Evolutionary conservation across 2,329 filamentous ascomycete species (phyloP).

Genomic region (Fusarium sp.): DNA sequence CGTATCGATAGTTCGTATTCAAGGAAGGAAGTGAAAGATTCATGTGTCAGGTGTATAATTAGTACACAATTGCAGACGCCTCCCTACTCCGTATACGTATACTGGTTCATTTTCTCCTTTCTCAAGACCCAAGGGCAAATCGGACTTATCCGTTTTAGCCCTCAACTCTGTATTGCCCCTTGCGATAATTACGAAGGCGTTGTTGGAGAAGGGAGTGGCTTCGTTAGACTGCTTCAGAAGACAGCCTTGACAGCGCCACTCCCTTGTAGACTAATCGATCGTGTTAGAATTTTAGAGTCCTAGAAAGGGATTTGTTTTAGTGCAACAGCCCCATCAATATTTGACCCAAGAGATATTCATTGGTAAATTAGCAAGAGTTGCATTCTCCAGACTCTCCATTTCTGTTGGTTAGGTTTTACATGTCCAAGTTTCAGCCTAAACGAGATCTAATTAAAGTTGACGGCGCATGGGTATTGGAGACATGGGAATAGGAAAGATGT

Average conservation of each 20-base stretch:
- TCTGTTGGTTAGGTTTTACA: slow-evolving; percentile 8
- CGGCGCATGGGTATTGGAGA: neutral
- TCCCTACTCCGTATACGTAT: too few species aligned
- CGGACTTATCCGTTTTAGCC: neutral
- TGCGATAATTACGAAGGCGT: slow-evolving; percentile 1
- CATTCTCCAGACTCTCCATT: slow-evolving; percentile 1
- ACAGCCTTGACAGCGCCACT: neutral
- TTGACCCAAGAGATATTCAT: slow-evolving; percentile 34
- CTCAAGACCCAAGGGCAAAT: neutral
- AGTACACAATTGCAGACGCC: neutral
- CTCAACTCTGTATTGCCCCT: neutral
- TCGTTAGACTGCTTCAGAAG: slow-evolving; percentile 6
- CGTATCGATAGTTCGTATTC: slow-evolving; percentile 32
- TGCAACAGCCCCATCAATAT: neutral
- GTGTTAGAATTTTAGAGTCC: too few species aligned
- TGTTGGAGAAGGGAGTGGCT: slow-evolving; percentile 29
- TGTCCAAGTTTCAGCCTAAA: slow-evolving; percentile 24
- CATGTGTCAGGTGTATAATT: slow-evolving; percentile 4
- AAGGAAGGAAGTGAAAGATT: neutral
- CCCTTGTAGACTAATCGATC: neutral
- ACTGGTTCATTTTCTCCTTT: neutral
- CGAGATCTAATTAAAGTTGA: slow-evolving; percentile 26
- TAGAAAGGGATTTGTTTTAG: slow-evolving; percentile 1
- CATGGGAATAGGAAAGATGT: slow-evolving; percentile 7
- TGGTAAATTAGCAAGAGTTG: neutral